Conservation (phyloP, 345 rosid species). For the Hevea brasiliensis region DNA sequence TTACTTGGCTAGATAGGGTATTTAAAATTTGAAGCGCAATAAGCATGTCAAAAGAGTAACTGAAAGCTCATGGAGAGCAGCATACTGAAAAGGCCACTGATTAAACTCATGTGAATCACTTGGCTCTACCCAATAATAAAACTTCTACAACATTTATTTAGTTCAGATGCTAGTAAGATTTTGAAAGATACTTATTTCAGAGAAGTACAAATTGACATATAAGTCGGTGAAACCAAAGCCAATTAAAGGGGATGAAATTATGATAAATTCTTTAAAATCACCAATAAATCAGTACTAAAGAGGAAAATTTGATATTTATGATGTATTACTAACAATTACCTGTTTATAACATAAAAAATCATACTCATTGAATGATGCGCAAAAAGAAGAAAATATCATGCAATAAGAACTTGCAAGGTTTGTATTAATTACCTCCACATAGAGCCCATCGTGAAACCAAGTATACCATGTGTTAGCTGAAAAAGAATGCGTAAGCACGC, state of each 20-base stretch:
- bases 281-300: neutral
- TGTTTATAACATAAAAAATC: neutral
- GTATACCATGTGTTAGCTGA: constrained; percentile 85
- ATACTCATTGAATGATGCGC: neutral
- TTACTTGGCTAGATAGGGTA: neutral
- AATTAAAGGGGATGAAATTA: constrained; percentile 2
- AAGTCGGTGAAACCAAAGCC: neutral
- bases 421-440: constrained; percentile 68
- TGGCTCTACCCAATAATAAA: neutral
- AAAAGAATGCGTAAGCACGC: constrained; percentile 9
- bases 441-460: constrained; percentile 81
- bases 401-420: neutral
- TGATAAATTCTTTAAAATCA: neutral
- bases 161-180: neutral
- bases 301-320: neutral
- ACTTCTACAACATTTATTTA: neutral
- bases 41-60: neutral
- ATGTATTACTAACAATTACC: neutral
- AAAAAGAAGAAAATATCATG: neutral
- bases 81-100: neutral
- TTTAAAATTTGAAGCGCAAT: neutral
- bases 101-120: neutral
- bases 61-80: neutral
- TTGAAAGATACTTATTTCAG: neutral
- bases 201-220: neutral